Percentiles rank a stretch among this genome's conserved stretches.
Conservation (phyloP, 2,329 filamentous ascomycete species). For the Trichoderma gracile region DNA sequence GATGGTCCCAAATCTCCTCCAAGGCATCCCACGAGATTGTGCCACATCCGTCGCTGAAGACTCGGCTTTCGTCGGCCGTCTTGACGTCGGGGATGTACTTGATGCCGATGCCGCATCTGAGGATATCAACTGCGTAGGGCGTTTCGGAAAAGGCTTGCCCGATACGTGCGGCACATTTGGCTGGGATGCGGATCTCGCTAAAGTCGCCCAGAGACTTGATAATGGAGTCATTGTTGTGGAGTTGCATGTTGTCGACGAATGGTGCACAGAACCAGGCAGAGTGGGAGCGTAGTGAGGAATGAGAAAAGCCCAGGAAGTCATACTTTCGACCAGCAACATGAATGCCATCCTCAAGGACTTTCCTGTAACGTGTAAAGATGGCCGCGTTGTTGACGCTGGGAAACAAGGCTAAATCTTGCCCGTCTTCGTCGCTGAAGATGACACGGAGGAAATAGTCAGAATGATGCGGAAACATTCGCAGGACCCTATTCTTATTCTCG, state of each 20-base stretch:
- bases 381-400: slow-evolving; percentile 46
- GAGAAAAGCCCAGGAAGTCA: slow-evolving; percentile 73
- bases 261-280: slow-evolving; percentile 64
- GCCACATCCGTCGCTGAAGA: slow-evolving; percentile 80
- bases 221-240: slow-evolving; percentile 46
- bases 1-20: slow-evolving; percentile 57
- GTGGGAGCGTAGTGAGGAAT: slow-evolving; percentile 73
- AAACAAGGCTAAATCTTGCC: slow-evolving; percentile 62
- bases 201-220: slow-evolving; percentile 55
- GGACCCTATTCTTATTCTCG: slow-evolving; percentile 69
- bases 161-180: slow-evolving; percentile 60
- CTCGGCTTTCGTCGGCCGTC: slow-evolving; percentile 48
- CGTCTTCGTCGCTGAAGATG: slow-evolving; percentile 73
- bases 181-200: slow-evolving; percentile 51
- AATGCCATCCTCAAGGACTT: slow-evolving; percentile 60
- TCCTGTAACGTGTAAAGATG: slow-evolving; percentile 62
- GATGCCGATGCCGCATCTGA: slow-evolving; percentile 40
- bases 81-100: slow-evolving; percentile 53
- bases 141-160: slow-evolving; percentile 76
- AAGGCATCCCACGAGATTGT: slow-evolving; percentile 66
- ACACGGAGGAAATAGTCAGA: slow-evolving; percentile 69
- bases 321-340: slow-evolving; percentile 63
- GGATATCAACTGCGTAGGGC: slow-evolving; percentile 58
- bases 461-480: slow-evolving; percentile 63
- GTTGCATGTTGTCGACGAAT: slow-evolving; percentile 41